Conservation (phyloP, 352 stramenopile species). For the Discostella stelligera region DNA sequence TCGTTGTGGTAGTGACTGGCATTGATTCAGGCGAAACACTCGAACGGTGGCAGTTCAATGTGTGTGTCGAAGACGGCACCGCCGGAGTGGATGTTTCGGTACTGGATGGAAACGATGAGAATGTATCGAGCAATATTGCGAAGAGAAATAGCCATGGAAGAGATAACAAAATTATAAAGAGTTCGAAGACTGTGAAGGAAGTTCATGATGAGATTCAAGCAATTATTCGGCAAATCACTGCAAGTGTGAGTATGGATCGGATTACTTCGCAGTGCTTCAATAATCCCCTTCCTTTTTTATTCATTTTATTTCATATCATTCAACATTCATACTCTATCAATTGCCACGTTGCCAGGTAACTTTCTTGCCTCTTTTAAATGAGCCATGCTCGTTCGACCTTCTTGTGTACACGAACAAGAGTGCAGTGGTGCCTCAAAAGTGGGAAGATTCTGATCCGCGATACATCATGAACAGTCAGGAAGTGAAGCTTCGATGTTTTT, state of each 20-base stretch:
- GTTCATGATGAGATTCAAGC: constrained; percentile 98
- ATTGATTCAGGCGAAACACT: constrained; percentile 95
- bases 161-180: constrained; percentile 27
- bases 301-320: too few species aligned
- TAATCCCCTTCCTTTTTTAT: neutral
- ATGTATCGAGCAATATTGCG: constrained; percentile 43
- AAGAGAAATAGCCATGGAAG: constrained; percentile 3
- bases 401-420: constrained; percentile 98
- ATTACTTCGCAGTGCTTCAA: neutral
- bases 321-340: neutral
- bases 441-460: constrained; percentile 94
- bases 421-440: constrained; percentile 91
- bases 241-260: constrained; percentile 63
- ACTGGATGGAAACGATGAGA: constrained; percentile 32
- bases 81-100: constrained; percentile 23
- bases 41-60: constrained; percentile 98
- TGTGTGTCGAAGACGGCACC: constrained; percentile 67
- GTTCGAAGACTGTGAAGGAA: constrained; percentile 75
- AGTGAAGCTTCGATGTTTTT: constrained; percentile 97
- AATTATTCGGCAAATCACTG: constrained; percentile 99
- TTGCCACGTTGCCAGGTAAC: constrained; percentile 85
- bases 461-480: constrained; percentile 97
- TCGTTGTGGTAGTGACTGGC: constrained; percentile 97
- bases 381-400: constrained; percentile 98
- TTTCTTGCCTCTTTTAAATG: constrained; percentile 96